Evolutionary conservation across 768 basidiomycete species (phyloP), one percentile per base, ranked within the genome.

Genomic region (Lactarius sanguifluus): DNA sequence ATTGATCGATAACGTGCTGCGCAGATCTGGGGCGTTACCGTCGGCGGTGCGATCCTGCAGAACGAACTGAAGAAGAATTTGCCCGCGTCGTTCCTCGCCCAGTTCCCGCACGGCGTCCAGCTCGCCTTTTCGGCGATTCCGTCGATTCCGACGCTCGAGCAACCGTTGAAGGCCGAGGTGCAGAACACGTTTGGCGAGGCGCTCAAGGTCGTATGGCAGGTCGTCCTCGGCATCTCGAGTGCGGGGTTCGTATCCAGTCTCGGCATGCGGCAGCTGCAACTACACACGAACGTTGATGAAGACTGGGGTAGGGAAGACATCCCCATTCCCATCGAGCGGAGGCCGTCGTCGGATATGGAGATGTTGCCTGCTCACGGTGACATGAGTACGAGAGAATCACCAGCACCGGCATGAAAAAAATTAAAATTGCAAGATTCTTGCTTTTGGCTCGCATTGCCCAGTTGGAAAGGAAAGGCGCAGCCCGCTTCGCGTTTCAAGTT

Each of bases 11-110:
- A 15, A 61, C 36, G 20, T 20, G 20, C 23, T 20, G 50, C 65
- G 0, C 66, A 80, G 72, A 71, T 74, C 20, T 76, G 78, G 71
- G 81, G 80, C 20, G 75, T 81, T 59, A 73, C 75, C 10, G 72
- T 80, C 41, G 78, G 78, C 2, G 72, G 74, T 3, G 74, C 76
- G 0, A 65, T 80, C 40, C 71, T 81, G 8, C 77, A 78, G 62
- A 81, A 81, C 68, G 60, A 76, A 64, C 76, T 82, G 30, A 57
- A 59, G 12, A 69, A 64, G 12, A 62, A 66, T 1, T 71, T 81
- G 0, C 79, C 81, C 0, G 34, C 57, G 0, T 66, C 63, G 2
- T 76, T 79, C 63, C 43, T 73, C 2, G 58, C 64, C 0, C 38
- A 64, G 36, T 69, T 77, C 64, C 72, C 73, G 0, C 63, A 69